Conservation (phyloP, 768 basidiomycete species). For the Daedalea quercina region DNA sequence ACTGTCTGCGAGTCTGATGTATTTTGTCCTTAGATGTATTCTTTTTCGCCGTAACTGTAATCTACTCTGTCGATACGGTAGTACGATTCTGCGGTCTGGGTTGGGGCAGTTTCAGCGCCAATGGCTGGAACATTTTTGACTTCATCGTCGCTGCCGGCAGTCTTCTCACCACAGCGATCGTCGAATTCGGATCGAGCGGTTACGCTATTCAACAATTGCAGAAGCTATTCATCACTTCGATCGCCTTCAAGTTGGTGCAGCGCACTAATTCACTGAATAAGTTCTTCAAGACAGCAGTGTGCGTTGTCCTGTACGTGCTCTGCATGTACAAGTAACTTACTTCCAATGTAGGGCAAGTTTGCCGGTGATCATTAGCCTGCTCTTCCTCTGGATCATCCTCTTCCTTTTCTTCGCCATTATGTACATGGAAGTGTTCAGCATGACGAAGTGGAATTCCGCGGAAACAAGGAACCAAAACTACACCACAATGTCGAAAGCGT, state of each 20-base stretch:
- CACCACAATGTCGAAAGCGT: slow-evolving; percentile 64
- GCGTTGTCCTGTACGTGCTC: slow-evolving; percentile 26
- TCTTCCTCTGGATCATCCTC: slow-evolving; percentile 82
- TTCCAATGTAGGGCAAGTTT: slow-evolving; percentile 59
- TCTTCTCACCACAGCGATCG: slow-evolving; percentile 74
- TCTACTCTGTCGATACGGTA: slow-evolving; percentile 72
- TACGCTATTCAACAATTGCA: slow-evolving; percentile 63
- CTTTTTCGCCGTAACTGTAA: slow-evolving; percentile 63
- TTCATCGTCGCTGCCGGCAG: slow-evolving; percentile 74
- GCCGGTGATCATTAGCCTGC: slow-evolving; percentile 77
- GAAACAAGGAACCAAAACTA: slow-evolving; percentile 74
- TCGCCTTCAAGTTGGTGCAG: slow-evolving; percentile 92
- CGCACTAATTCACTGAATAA: slow-evolving; percentile 84
- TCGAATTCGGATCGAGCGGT: slow-evolving; percentile 45
- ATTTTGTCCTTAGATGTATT: slow-evolving; percentile 49
- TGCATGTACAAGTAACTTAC: not conserved
- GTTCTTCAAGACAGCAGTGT: slow-evolving; percentile 95
- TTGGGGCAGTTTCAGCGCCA: slow-evolving; percentile 74
- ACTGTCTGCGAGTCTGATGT: too few species aligned
- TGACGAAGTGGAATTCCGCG: slow-evolving; percentile 78
- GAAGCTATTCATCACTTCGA: slow-evolving; percentile 88
- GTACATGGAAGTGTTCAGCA: slow-evolving; percentile 83
- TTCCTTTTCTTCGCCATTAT: slow-evolving; percentile 91
- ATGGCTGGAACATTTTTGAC: slow-evolving; percentile 95
- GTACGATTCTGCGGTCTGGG: slow-evolving; percentile 84